These are phyloP conservation scores for Hortiboletus campestris DNA, from an alignment of 768 basidiomycete species.

Conservation along the genomic window DNA sequence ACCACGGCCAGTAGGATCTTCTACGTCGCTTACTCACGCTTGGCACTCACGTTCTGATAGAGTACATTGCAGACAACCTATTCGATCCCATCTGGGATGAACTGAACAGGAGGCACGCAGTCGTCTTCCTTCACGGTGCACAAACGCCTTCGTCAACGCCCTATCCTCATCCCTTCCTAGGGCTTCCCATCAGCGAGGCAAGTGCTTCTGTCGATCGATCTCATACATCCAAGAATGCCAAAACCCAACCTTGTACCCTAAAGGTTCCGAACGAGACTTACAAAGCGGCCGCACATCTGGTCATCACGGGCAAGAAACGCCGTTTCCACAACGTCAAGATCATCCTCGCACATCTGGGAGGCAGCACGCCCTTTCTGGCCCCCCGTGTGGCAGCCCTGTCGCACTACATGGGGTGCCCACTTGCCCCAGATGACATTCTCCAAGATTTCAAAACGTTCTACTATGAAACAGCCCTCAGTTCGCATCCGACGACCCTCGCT, in stretches of 20 bases:
- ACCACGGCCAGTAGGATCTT: conserved; percentile 46
- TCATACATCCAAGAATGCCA: neutral
- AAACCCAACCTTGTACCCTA: conserved; percentile 6
- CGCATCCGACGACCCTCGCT: conserved; percentile 50
- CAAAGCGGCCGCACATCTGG: conserved; percentile 77
- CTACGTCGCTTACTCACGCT: neutral
- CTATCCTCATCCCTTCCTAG: conserved; percentile 59
- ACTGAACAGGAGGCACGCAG: conserved; percentile 53
- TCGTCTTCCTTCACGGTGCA: conserved; percentile 73
- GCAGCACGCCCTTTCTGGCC: conserved; percentile 61
- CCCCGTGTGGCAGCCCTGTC: conserved; percentile 68
- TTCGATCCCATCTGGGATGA: conserved; percentile 74
- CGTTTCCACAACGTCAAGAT: conserved; percentile 58
- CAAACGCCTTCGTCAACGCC: conserved; percentile 65
- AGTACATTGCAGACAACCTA: conserved; percentile 60
- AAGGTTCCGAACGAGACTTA: conserved; percentile 82
- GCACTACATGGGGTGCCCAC: conserved; percentile 63
- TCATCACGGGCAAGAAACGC: conserved; percentile 68
- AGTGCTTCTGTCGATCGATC: conserved; percentile 8
- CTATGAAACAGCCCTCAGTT: conserved; percentile 69
- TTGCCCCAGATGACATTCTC: conserved; percentile 64
- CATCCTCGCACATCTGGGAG: conserved; percentile 75
- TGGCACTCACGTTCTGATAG: conserved; percentile 34
- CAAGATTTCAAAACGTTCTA: conserved; percentile 71
- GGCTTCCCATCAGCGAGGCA: conserved; percentile 70